Evolutionary conservation across 2,329 filamentous ascomycete species (phyloP).

Genomic region (Furcasterigmium furcatum): DNA sequence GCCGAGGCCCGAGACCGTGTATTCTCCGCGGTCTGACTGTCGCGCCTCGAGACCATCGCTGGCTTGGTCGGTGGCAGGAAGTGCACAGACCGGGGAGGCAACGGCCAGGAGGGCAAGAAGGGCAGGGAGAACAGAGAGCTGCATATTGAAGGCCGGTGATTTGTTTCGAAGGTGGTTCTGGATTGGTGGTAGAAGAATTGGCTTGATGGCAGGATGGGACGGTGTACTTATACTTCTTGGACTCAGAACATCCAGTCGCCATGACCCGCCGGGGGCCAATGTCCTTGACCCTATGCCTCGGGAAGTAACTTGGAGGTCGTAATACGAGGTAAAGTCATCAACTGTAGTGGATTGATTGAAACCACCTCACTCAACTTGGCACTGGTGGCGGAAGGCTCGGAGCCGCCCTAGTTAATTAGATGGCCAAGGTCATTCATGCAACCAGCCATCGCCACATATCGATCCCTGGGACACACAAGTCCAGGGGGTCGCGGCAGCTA

Average conservation of each 20-base stretch:
- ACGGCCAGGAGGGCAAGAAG: neutral
- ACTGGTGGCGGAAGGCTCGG: neutral
- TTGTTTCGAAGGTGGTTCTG: neutral
- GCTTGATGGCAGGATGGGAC: neutral
- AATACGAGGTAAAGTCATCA: neutral
- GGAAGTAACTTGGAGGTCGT: too few relatives aligned
- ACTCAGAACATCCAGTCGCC: neutral
- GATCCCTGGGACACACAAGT: too few relatives aligned
- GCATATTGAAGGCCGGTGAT: neutral
- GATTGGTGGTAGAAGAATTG: neutral
- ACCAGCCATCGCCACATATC: too few relatives aligned
- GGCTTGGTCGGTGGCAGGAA: neutral
- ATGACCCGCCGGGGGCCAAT: too few relatives aligned
- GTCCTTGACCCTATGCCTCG: too few relatives aligned
- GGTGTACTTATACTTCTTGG: neutral
- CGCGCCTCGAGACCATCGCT: neutral
- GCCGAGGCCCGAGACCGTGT: constrained; percentile 19
- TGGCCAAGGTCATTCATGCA: neutral
- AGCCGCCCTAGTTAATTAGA: too few relatives aligned
- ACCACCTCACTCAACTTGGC: neutral
- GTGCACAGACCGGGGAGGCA: neutral
- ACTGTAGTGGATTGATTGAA: neutral
- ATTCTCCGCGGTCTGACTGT: constrained; percentile 4
- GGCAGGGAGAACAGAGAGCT: neutral
- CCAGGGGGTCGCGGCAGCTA: too few relatives aligned